Base-by-base conservation (phyloP, 169 alveolate species). In the Cryptosporidium bovis region DNA sequence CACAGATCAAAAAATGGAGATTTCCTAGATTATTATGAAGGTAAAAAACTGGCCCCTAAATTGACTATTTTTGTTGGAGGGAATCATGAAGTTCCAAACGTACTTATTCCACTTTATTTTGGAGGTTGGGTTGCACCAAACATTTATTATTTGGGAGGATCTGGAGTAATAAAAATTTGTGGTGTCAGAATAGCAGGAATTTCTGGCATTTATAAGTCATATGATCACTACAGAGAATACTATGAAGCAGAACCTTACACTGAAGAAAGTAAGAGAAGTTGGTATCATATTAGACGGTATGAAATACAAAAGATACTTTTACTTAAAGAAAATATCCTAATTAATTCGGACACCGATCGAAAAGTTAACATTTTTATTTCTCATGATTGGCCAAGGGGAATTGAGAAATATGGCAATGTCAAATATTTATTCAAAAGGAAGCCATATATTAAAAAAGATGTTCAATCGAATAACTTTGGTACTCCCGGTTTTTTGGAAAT, bases 71-170 rank as follows among this genome's bases (percentile, higher is more conserved):
- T 98, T 91, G 93, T 98, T 20, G 99, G 99, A 31, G 99, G 99
- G 20, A 98, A 98, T 89, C 99, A 98, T 90, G 99, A 98, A 89
- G 98, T 99, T 13, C 94, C 98, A 46, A 96, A 96, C 83, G 95
- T 96, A 82, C 90, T 97, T 29, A 94, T 95, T 69, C 97, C 97
- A 77, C 90, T 97, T 90, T 93, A 93, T 91, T 96, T 93, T 92
- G 99, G 99, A 15, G 99, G 99, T 8, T 98, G 99, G 99, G 98
- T 97, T 27, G 99, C 99, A 31, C 98, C 98, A 77, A 97, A 97
- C 90, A 97, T 98, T 27, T 98, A 95, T 90, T 98, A 94, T 87
- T 71, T 98, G 92, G 99, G 99, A 8, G 93, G 92, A 56, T 90
- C 98, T 64, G 98, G 98, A 20, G 94, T 96, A 5, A 92, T 97